Conservation (phyloP, 2,329 filamentous ascomycete genomes). For the Hortaea sp. region DNA sequence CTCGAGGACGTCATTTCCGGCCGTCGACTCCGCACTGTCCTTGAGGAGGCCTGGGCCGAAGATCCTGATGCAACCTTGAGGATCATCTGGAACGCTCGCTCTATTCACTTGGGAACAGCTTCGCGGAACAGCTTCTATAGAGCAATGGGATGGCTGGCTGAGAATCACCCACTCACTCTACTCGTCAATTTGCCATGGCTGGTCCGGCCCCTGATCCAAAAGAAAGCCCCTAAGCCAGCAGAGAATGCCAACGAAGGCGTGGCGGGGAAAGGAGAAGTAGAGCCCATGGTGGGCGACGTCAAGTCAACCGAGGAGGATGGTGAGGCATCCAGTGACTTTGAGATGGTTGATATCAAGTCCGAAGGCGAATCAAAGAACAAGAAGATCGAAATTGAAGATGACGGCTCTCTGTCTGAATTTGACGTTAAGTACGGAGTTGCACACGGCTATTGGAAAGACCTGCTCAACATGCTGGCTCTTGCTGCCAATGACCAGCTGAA, state of each 20-base stretch:
- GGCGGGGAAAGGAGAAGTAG: slow-evolving; percentile 22
- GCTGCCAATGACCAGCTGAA: slow-evolving; percentile 40
- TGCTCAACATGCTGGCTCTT: slow-evolving; percentile 48
- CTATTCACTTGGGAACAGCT: slow-evolving; percentile 51
- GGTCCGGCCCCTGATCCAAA: slow-evolving; percentile 45
- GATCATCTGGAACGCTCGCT: slow-evolving; percentile 50
- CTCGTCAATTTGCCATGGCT: slow-evolving; percentile 46
- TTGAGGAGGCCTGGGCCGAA: slow-evolving; percentile 41
- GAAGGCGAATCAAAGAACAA: slow-evolving; percentile 9
- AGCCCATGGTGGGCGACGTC: slow-evolving; percentile 28
- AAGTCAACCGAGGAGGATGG: slow-evolving; percentile 16
- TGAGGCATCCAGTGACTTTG: slow-evolving; percentile 14
- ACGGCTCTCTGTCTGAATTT: slow-evolving; percentile 8
- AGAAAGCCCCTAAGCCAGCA: slow-evolving; percentile 35
- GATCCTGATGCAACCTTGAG: slow-evolving; percentile 44
- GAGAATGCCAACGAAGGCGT: slow-evolving; percentile 24
- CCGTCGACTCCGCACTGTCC: slow-evolving; percentile 30
- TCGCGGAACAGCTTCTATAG: slow-evolving; percentile 36
- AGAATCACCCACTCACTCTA: slow-evolving; percentile 46
- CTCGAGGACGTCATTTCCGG: slow-evolving; percentile 34
- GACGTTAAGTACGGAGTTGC: slow-evolving; percentile 33
- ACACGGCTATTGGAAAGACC: slow-evolving; percentile 55
- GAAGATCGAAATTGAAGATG: slow-evolving; percentile 12
- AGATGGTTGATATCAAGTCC: slow-evolving; percentile 11
- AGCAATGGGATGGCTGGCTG: slow-evolving; percentile 42